Conservation (phyloP, 1,284 basidiomycete species). For the Cutaneotrichosporon cavernicola region DNA sequence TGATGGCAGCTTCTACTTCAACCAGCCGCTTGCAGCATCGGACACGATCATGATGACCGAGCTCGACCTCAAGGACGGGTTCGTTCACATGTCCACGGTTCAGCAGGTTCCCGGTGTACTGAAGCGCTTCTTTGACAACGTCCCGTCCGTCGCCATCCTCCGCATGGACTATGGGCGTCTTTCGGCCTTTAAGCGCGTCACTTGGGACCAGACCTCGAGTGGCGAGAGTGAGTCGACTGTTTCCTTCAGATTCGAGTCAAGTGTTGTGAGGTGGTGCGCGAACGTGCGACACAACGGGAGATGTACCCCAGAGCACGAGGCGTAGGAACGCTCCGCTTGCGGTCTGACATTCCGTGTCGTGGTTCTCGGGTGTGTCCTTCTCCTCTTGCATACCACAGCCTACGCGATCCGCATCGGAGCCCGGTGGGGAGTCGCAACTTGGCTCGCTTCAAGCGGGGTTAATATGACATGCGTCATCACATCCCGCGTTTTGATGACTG, state of each 20-base stretch:
- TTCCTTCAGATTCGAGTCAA: neutral
- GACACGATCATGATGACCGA: conserved; percentile 38
- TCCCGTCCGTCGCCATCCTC: conserved; percentile 56
- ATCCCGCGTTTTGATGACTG: neutral
- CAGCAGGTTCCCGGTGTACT: conserved; percentile 61
- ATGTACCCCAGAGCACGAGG: neutral
- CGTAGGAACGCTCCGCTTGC: no score
- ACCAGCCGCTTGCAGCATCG: conserved; percentile 41
- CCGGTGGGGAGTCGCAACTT: neutral
- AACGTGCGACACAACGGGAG: neutral
- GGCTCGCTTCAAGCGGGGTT: neutral
- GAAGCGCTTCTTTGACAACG: conserved; percentile 59
- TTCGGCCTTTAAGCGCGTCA: conserved; percentile 39
- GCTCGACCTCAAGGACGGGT: conserved; percentile 54
- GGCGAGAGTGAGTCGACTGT: conserved; percentile 37
- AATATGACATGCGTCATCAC: neutral
- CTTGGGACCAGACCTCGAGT: conserved; percentile 37
- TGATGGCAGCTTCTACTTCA: conserved; percentile 14
- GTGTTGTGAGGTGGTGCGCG: neutral
- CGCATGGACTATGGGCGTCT: conserved; percentile 52
- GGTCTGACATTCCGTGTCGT: no score
- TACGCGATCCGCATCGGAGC: no score
- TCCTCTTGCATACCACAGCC: neutral
- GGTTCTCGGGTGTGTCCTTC: neutral
- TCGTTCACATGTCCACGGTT: conserved; percentile 65